Conservation (phyloP, 2,329 filamentous ascomycete genomes). For the Penicillium frequentans region DNA sequence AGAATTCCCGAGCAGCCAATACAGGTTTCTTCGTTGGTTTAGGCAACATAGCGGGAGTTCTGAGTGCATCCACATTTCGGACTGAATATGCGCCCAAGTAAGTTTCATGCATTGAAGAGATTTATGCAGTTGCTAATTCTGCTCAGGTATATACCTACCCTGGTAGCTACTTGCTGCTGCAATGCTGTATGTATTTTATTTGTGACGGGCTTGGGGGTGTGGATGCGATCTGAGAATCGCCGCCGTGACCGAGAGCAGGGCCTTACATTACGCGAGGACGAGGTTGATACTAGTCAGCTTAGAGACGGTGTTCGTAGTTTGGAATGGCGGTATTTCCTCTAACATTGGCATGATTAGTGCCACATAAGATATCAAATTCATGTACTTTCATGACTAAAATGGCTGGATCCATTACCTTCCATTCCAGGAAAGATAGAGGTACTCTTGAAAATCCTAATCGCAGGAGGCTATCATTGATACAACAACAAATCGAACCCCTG, state of each 20-base stretch:
- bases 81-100: constrained; percentile 49
- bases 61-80: constrained; percentile 48
- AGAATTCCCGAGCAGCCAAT: constrained; percentile 51
- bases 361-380: not conserved
- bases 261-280: constrained; percentile 33
- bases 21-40: constrained; percentile 51
- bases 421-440: too few relatives aligned
- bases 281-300: constrained; percentile 43
- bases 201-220: constrained; percentile 41
- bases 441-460: too few relatives aligned
- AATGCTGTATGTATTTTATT: constrained; percentile 46
- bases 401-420: too few relatives aligned
- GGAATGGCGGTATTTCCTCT: constrained; percentile 39
- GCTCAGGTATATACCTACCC: constrained; percentile 46
- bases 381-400: too few relatives aligned
- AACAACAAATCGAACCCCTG: too few relatives aligned
- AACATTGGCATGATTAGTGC: too few relatives aligned
- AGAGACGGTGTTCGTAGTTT: constrained; percentile 39
- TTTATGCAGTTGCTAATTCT: not conserved
- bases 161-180: constrained; percentile 46
- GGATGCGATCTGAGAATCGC: constrained; percentile 49
- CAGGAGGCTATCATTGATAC: too few relatives aligned
- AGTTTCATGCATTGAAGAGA: not conserved
- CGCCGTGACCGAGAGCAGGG: constrained; percentile 42
- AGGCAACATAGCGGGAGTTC: constrained; percentile 51